These are phyloP conservation scores for Blumeria graminis DNA, from an alignment of 2,329 filamentous ascomycete species.

Conservation along the genomic window DNA sequence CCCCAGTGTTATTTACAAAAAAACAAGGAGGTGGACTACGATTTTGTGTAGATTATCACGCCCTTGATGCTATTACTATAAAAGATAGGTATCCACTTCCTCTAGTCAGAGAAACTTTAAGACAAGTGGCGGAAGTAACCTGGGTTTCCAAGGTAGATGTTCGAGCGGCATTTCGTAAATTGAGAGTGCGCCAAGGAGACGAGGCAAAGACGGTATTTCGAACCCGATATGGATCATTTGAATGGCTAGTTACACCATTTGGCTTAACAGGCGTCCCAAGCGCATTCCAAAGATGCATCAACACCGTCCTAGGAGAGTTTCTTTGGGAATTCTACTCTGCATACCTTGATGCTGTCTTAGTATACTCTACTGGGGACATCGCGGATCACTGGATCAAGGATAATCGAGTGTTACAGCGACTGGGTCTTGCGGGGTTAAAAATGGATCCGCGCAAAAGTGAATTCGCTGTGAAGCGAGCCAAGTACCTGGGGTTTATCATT, in stretches of 20 bases:
- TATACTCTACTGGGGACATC: too few relatives aligned
- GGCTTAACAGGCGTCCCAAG: neutral
- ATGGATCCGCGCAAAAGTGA: too few relatives aligned
- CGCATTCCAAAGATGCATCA: neutral
- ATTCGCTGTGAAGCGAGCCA: too few relatives aligned
- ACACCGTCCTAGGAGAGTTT: neutral
- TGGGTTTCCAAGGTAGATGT: neutral
- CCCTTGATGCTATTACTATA: neutral
- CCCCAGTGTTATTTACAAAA: neutral
- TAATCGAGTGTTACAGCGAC: too few relatives aligned
- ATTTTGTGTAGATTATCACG: neutral
- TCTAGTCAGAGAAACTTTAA: neutral
- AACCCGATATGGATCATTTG: neutral
- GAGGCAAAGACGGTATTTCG: constrained; percentile 8
- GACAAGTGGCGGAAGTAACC: neutral
- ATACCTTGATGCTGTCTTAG: too few relatives aligned
- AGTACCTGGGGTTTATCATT: too few relatives aligned
- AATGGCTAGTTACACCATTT: neutral
- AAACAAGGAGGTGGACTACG: neutral
- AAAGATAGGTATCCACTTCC: neutral
- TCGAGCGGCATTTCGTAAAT: neutral
- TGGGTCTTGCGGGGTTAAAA: too few relatives aligned
- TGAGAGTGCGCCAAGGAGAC: neutral
- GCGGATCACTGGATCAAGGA: too few relatives aligned
- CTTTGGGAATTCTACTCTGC: too few relatives aligned